Percentiles rank a stretch among this genome's conserved stretches.
phyloP scores from a whole-genome alignment of 371 early-diverging fungal species.

The Fennellomyces sp. region DNA sequence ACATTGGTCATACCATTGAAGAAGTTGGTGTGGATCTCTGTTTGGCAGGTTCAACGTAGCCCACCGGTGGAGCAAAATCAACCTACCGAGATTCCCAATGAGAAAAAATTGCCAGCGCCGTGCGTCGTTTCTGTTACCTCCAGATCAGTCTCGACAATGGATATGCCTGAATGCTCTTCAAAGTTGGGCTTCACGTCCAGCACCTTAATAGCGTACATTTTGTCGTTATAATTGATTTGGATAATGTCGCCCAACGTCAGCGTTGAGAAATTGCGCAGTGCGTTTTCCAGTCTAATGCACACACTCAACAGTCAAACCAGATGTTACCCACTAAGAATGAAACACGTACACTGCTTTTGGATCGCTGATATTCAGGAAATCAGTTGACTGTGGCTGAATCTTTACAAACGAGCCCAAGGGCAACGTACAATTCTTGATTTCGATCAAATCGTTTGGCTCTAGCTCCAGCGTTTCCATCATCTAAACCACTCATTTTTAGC shows the following conservation, averaged over 20 bases:
- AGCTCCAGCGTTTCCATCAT: constrained; percentile 93
- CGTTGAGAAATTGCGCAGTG: constrained; percentile 94
- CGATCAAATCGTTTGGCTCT: constrained; percentile 78
- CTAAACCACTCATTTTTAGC: constrained; percentile 30
- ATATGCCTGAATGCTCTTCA: constrained; percentile 76
- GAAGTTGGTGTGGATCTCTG: constrained; percentile 39
- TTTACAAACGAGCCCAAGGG: constrained; percentile 93
- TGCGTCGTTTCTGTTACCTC: constrained; percentile 56
- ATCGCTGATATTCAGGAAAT: constrained; percentile 98
- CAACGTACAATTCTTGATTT: constrained; percentile 80
- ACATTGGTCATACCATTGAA: constrained; percentile 52
- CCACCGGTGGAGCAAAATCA: constrained; percentile 98
- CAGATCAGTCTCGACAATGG: constrained; percentile 98
- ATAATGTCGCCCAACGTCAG: constrained; percentile 95
- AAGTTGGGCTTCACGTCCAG: constrained; percentile 87
- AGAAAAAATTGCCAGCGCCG: not conserved
- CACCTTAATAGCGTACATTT: constrained; percentile 88
- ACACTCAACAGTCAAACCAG: not conserved
- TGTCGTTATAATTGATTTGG: constrained; percentile 90
- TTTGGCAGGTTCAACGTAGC: constrained; percentile 88
- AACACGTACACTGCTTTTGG: constrained; percentile 89
- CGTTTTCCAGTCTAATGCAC: constrained; percentile 86
- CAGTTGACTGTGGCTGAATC: constrained; percentile 97
- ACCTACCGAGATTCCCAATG: constrained; percentile 45
- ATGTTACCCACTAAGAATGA: not conserved